Base-by-base conservation (phyloP, 2,329 filamentous ascomycete genomes). In the Coccinonectria pachysandricola region DNA sequence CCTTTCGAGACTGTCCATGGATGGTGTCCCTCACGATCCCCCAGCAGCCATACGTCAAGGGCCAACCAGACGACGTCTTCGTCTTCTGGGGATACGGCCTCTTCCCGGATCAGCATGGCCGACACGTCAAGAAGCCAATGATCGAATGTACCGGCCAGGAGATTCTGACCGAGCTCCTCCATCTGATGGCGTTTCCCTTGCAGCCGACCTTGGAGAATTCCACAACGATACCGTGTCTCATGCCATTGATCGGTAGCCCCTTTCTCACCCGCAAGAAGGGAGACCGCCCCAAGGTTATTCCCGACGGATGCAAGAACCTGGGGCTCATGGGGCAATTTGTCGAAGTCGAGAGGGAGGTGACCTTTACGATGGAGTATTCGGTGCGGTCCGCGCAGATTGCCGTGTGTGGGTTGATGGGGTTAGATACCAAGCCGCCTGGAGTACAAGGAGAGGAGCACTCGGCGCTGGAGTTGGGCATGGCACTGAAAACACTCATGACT, bases 331-430 rank as follows among this genome's bases (percentile, higher is more conserved):
- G 43, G 1, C 43, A 46, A 18, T 46, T 46, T 25, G 43, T 46
- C 6, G 43, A 46, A 35, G 22, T 46, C n/a, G 42, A 45, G 23
- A 24, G 43, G 0, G 43, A 46, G 19, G 40, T 46, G 18, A 46
- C 43, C 3, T 46, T 46, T n/a, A 46, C 43, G 12, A 46, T 46
- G 43, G 43, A 46, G 26, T 46, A 46, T 11, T 46, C 43, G 2
- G 43, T 45, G 6, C 28, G 43, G 8, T 46, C 43, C 22, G 43
- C 43, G 12, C 43, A 46, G 16, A 21, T 43, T 7, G 43, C 43
- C 12, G 43, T 45, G 8, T 46, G 43, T 24, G 39, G 39, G 14
- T 35, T 46, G 2, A 38, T 43, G 39, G 34, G 29, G 2, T n/a
- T 46, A 4, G 43, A 45, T 8, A 43, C 41, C 21, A 27, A 36